Percentiles rank a stretch among this genome's conserved stretches.
Conservation (phyloP, 257 asterid species). For the Gynochthodes officinalis region DNA sequence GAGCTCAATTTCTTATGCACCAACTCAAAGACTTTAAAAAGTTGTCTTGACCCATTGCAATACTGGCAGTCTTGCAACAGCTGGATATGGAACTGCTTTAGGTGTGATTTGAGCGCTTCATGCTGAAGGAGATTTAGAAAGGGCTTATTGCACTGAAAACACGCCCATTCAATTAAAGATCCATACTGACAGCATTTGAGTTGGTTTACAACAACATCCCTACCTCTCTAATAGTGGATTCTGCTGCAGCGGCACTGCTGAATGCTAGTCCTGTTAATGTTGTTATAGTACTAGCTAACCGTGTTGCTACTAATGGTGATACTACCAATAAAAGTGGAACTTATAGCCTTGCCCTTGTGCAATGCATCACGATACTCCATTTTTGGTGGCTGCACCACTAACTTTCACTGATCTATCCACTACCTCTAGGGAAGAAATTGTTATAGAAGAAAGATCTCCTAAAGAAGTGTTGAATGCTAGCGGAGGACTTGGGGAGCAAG, state of each 20-base stretch:
- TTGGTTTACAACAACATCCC: constrained; percentile 90
- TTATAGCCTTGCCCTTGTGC: constrained; percentile 87
- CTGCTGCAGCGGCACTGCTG: constrained; percentile 97
- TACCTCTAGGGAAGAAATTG: constrained; percentile 71
- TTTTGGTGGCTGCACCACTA: constrained; percentile 91
- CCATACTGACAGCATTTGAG: constrained; percentile 93
- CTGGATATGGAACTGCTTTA: constrained; percentile 98
- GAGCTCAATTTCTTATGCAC: constrained; percentile 60
- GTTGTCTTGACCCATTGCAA: constrained; percentile 90
- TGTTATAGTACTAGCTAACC: constrained; percentile 94
- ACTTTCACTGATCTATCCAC: constrained; percentile 75
- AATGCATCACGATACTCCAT: constrained; percentile 73
- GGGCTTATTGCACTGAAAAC: constrained; percentile 97
- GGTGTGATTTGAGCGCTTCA: constrained; percentile 94
- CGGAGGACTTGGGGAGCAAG: constrained; percentile 93
- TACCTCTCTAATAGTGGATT: constrained; percentile 87
- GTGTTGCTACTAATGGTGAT: constrained; percentile 95
- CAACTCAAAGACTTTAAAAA: constrained; percentile 37
- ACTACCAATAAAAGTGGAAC: constrained; percentile 99
- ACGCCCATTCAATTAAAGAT: constrained; percentile 97
- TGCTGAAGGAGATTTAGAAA: constrained; percentile 60
- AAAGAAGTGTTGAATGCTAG: constrained; percentile 68
- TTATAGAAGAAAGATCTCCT: constrained; percentile 89
- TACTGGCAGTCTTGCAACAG: constrained; percentile 98
- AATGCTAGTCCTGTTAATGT: constrained; percentile 74